A percentile compares a stretch with the other conserved stretches of the same genome.
Conservation (phyloP, 495 filamentous ascomycete species). For the Aspergillus carlsbadensis region DNA sequence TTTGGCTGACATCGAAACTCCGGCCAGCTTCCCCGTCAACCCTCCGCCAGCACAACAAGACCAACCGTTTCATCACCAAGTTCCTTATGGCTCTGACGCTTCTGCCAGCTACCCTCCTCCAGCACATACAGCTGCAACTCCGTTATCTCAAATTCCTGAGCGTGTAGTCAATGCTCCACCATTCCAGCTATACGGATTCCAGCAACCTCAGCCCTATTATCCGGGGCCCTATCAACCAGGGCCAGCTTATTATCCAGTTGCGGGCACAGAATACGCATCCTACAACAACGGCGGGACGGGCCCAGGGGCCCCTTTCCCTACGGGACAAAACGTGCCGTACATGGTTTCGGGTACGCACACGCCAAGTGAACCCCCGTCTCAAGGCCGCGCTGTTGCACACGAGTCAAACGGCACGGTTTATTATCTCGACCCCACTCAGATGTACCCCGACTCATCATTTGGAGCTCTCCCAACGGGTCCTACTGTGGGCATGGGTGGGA, state of each 20-base stretch:
- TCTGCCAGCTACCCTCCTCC: slow-evolving; percentile 68
- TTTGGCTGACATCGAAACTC: slow-evolving; percentile 90
- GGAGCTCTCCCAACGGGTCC: slow-evolving; percentile 50
- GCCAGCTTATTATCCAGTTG: slow-evolving; percentile 52
- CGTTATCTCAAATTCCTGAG: slow-evolving; percentile 91
- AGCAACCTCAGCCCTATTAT: slow-evolving; percentile 60
- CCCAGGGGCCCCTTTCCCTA: slow-evolving; percentile 53
- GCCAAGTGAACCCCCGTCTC: slow-evolving; percentile 46
- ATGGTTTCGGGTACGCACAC: slow-evolving; percentile 42
- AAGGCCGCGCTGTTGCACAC: slow-evolving; percentile 76
- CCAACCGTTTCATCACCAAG: slow-evolving; percentile 90
- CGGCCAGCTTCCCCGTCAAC: slow-evolving; percentile 66
- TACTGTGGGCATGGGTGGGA: slow-evolving; percentile 72
- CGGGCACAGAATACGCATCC: slow-evolving; percentile 35
- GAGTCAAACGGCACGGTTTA: slow-evolving; percentile 95
- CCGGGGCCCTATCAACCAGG: slow-evolving; percentile 54
- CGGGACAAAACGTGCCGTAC: slow-evolving; percentile 45
- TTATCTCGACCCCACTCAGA: slow-evolving; percentile 80
- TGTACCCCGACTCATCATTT: slow-evolving; percentile 51
- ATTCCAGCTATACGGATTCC: slow-evolving; percentile 76
- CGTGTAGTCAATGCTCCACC: slow-evolving; percentile 88
- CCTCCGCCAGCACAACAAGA: slow-evolving; percentile 69
- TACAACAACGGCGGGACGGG: slow-evolving; percentile 46
- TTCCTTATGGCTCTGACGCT: slow-evolving; percentile 62
- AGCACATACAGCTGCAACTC: slow-evolving; percentile 79